Evolutionary conservation across 768 basidiomycete genomes (phyloP), one percentile per base, ranked within the genome.

Genomic region (Sporobolomyces phaffii): DNA sequence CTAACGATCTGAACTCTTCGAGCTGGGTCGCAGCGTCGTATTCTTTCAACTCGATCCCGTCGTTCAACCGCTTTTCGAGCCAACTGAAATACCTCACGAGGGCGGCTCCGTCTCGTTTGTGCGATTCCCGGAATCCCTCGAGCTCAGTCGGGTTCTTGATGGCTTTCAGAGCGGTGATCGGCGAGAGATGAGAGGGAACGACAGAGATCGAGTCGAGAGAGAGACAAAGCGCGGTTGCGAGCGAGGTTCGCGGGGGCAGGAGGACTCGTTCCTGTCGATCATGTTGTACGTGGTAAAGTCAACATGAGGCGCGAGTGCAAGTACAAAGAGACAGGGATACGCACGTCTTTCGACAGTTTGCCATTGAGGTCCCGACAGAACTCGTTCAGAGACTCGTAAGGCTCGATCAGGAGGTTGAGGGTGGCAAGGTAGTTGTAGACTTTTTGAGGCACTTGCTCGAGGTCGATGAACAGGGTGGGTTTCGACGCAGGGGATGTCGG

Each of bases 21-120:
- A 99, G 81, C 72, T 86, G 80, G 72, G 85, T 83, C 1, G 92
- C 87, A 17, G 84, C 94, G 65, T 91, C 83, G 69, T 85, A 86
- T 77, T 99, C 94, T 45, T 82, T 86, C 64, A 93, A 65, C 54
- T 72, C 81, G 22, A 79, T 80, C 49, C 48, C 63, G 10, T 81
- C 79, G 5, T 82, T 77, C 22, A 98, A 80, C 70, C 87, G 83
- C 68, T 91, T 88, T 77, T 98, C 91, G 1, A 99, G 81, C 96
- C 94, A 99, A 0, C 91, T 82, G 73, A 97, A 97, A 78, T 98
- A 99, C 18, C 74, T 28, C 48, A 80, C 78, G 51, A 98, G 81
- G 1, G 93, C 93, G 1, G 83, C 85, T 1, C 94, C 92, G 77
- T 98, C 94, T 14, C 93, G 84, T 36, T 94, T 85, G 75, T 99